Conservation (phyloP, 2,329 filamentous ascomycete species). For the Trichoderma sp. region DNA sequence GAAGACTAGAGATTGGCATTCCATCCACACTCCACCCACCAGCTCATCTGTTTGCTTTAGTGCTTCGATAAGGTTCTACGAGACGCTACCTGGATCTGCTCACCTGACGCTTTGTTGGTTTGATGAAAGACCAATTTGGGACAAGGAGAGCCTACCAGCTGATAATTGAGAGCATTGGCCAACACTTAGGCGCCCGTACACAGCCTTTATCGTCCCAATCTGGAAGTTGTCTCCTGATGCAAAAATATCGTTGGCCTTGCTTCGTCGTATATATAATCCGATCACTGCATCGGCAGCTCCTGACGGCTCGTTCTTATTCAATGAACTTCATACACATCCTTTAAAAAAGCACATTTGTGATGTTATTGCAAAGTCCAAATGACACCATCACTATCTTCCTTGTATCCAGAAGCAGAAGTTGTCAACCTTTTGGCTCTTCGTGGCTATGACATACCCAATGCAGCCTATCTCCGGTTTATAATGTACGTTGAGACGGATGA, state of each 20-base stretch:
- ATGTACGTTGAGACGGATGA: fast-evolving
- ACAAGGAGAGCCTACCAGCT: no score
- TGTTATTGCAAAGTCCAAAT: no score
- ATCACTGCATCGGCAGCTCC: neutral
- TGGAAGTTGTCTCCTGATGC: no score
- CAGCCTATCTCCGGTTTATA: neutral
- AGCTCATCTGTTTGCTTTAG: neutral
- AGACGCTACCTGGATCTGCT: neutral
- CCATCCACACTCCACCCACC: neutral
- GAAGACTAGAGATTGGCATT: neutral
- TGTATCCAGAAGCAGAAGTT: neutral
- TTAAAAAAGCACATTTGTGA: no score
- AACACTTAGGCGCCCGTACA: no score
- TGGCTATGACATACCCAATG: no score
- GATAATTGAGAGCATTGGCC: no score
- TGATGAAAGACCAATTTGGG: no score
- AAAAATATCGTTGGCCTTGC: no score
- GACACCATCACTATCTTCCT: neutral
- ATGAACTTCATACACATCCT: neutral
- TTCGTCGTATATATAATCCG: neutral
- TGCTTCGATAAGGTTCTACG: neutral
- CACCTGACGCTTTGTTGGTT: neutral
- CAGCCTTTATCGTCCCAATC: no score
- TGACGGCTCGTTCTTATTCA: neutral
- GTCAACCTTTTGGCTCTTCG: neutral